Base-by-base conservation (phyloP, 106 monocot species). In the Allium cepa region DNA sequence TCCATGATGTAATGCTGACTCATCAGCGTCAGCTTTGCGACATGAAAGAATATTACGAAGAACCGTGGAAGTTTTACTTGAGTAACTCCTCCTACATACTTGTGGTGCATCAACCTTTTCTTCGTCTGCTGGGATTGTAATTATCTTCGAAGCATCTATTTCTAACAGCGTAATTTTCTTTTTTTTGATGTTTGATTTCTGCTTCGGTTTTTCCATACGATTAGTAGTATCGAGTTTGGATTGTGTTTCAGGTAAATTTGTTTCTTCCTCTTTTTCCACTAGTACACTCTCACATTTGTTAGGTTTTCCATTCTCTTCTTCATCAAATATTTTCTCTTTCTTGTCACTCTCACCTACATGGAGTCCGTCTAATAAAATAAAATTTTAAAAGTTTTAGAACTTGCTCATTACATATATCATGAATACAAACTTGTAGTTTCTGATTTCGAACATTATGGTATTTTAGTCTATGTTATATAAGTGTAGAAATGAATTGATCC, bases 11-110 rank as follows among this genome's bases (percentile, higher is more conserved):
- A 58, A 47, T 57, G n/a, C 70, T 17, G 70, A 8, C 2, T 59
- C 57, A 3, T 59, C 49, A 17, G 70, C 26, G 17, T 70, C 70
- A 10, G 57, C 70, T 9, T 11, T 1, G 17, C 70, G 17, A 22
- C 70, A 70, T 22, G 16, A 18, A 17, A 70, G 57, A 22, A 70
- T 70, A 59, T 47, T 70, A 1, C 57, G 70, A 28, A 70, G 59
- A 59, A 70, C 57, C 17, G n/a, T 16, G 1, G 70, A 59, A 1
- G 70, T 59, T 9, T 59, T 26, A 10, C 70, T 48, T 4, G 70
- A 57, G 9, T 14, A 57, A 14, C 57, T 70, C 53, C 50, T 67
- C 64, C 7, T 64, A 14, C 16, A 48, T 47, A 12, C n/a, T 5
- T 46, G 46, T 36, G 36, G 36, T 0, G 36, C 5, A 5, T 36